Evolutionary conservation across 2,329 filamentous ascomycete genomes (phyloP).

Genomic region (Coniochaeta sp.): DNA sequence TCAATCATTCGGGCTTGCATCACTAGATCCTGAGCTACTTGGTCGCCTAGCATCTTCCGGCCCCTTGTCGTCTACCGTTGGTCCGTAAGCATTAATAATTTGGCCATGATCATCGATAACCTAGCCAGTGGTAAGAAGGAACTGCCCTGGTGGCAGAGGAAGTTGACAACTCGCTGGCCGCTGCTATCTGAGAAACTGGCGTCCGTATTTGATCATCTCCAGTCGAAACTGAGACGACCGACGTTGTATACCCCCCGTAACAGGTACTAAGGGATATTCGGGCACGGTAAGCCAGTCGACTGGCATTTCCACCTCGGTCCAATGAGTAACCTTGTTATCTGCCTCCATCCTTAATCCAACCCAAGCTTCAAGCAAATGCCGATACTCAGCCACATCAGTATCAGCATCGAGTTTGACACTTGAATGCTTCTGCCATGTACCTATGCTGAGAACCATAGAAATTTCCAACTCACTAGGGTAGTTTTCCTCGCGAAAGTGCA

Average conservation of each 20-base stretch:
- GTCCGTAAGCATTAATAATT: not conserved
- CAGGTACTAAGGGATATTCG: not conserved
- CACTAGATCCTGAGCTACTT: not conserved
- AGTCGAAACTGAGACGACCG: not conserved
- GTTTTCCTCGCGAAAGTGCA: not conserved
- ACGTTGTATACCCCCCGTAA: not conserved
- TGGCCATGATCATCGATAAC: not conserved
- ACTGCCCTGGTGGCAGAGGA: not conserved
- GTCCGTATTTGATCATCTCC: not conserved
- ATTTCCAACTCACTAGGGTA: constrained; percentile 2
- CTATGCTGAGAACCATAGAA: not conserved
- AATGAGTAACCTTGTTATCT: not conserved
- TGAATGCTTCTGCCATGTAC: constrained; percentile 3
- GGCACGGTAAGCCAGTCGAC: not conserved
- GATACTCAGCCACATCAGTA: not conserved
- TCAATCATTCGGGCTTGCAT: not conserved
- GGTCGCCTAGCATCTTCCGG: not conserved
- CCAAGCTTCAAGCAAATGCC: constrained; percentile 2
- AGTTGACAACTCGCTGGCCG: not conserved
- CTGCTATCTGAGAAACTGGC: not conserved
- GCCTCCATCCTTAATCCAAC: not conserved
- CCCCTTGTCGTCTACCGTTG: not conserved
- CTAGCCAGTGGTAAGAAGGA: not conserved
- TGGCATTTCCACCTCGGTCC: not conserved
- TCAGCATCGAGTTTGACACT: constrained; percentile 3